A percentile compares a stretch with the other conserved stretches of the same genome.
These are phyloP conservation scores for Tympanopsis confertula DNA, from an alignment of 2,329 filamentous ascomycete species.

Conservation along the genomic window DNA sequence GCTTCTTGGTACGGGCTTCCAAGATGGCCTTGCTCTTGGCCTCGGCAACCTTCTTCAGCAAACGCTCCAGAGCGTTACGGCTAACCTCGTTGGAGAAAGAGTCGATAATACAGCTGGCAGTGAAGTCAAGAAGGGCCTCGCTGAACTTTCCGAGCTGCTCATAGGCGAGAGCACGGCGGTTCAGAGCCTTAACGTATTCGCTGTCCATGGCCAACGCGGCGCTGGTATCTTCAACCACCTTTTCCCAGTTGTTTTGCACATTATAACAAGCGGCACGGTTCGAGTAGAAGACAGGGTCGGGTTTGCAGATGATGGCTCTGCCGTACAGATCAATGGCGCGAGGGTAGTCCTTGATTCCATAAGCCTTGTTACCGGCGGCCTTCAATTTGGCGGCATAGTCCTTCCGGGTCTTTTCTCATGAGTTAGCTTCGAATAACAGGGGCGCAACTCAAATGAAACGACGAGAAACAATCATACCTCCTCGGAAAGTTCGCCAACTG, in stretches of 20 bases:
- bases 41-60: slow-evolving; percentile 95
- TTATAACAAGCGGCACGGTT: slow-evolving; percentile 98
- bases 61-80: slow-evolving; percentile 78
- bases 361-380: slow-evolving; percentile 90
- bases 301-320: slow-evolving; percentile 91
- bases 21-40: slow-evolving; percentile 86
- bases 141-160: slow-evolving; percentile 85
- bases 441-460: background rate
- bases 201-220: slow-evolving; percentile 87
- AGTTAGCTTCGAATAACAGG: slow-evolving; percentile 17
- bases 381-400: slow-evolving; percentile 86
- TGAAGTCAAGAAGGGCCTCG: slow-evolving; percentile 93
- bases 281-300: slow-evolving; percentile 96
- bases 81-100: slow-evolving; percentile 86
- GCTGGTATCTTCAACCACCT: slow-evolving; percentile 93
- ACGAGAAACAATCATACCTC: slow-evolving; percentile 4
- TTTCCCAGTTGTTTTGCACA: slow-evolving; percentile 82
- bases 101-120: slow-evolving; percentile 97
- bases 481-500: slow-evolving; percentile 22
- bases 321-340: slow-evolving; percentile 89
- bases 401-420: slow-evolving; percentile 53
- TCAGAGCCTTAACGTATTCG: slow-evolving; percentile 94
- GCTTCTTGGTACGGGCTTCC: slow-evolving; percentile 64
- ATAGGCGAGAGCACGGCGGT: slow-evolving; percentile 91
- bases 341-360: slow-evolving; percentile 86